These are phyloP conservation scores for Crithidia fasciculata DNA, from an alignment of 208 protist genomes.

Conservation along the genomic window DNA sequence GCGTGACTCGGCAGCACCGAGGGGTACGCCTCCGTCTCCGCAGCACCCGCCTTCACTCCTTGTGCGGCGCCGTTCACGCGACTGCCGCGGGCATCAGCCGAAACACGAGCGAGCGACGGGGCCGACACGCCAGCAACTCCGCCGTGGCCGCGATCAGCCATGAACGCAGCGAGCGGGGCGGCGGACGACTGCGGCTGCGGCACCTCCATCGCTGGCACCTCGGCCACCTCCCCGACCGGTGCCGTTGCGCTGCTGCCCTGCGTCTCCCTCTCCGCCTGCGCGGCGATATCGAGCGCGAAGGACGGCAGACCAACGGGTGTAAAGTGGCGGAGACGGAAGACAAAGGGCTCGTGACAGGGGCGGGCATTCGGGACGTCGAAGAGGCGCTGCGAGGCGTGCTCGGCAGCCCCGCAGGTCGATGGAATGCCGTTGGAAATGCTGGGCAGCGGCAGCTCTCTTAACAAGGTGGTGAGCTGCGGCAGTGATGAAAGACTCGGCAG, in stretches of 20 bases:
- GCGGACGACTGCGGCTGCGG: neutral
- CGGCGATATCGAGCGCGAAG: constrained; percentile 20
- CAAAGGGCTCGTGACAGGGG: constrained; percentile 30
- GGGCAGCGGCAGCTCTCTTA: constrained; percentile 15
- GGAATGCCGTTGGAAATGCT: neutral
- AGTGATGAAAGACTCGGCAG: neutral
- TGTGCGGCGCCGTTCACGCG: neutral
- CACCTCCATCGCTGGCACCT: constrained; percentile 11
- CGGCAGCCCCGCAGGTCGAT: neutral
- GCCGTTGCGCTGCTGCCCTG: neutral
- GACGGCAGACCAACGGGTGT: constrained; percentile 14
- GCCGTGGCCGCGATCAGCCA: neutral
- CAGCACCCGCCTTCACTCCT: neutral
- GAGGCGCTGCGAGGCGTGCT: neutral
- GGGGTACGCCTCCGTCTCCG: neutral
- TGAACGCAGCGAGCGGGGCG: neutral
- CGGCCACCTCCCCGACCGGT: neutral
- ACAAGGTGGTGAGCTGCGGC: constrained; percentile 17
- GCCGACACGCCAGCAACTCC: neutral
- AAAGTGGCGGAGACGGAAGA: constrained; percentile 24
- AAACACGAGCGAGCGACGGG: neutral
- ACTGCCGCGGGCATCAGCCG: neutral
- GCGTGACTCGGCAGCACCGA: neutral
- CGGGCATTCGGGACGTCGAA: constrained; percentile 9
- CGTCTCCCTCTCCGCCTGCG: constrained; percentile 23